These are phyloP conservation scores for Cercospora sp. DNA, from an alignment of 2,329 filamentous ascomycete genomes.

Conservation along the genomic window DNA sequence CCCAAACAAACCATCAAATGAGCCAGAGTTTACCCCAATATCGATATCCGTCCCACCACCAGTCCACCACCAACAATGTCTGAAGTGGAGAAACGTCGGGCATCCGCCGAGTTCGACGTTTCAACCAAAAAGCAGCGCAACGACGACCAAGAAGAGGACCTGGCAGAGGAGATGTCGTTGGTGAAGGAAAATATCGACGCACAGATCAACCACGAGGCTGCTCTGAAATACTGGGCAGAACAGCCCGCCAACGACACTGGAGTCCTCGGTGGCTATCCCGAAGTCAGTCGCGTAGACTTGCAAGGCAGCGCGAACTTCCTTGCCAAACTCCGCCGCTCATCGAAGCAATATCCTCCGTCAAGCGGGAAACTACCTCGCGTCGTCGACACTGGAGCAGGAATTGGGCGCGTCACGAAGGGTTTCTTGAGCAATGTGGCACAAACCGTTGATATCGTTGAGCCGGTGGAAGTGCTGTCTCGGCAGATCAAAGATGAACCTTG, in stretches of 20 bases:
- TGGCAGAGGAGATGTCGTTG: constrained; percentile 17
- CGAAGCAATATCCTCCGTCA: constrained; percentile 29
- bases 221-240: constrained; percentile 54
- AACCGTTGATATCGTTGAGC: constrained; percentile 80
- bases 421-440: constrained; percentile 70
- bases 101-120: constrained; percentile 6
- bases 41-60: background rate
- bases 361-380: constrained; percentile 42
- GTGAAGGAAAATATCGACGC: constrained; percentile 23
- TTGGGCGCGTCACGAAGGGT: constrained; percentile 78
- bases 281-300: constrained; percentile 69
- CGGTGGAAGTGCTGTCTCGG: constrained; percentile 75
- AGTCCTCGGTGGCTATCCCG: constrained; percentile 75
- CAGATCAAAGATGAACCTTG: constrained; percentile 53
- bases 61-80: constrained; percentile 10
- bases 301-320: constrained; percentile 69
- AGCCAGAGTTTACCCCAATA: background rate
- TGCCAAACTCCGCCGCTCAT: constrained; percentile 59
- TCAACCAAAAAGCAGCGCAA: constrained; percentile 16
- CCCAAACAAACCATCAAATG: background rate
- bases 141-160: background rate
- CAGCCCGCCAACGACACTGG: constrained; percentile 62
- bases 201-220: constrained; percentile 46
- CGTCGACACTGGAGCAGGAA: constrained; percentile 66
- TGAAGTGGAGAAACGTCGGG: constrained; percentile 21